A percentile compares a stretch with the other conserved stretches of the same genome.
Evolutionary conservation across 1,284 basidiomycete species (phyloP).

Genomic region (Irpex rosettiformis): DNA sequence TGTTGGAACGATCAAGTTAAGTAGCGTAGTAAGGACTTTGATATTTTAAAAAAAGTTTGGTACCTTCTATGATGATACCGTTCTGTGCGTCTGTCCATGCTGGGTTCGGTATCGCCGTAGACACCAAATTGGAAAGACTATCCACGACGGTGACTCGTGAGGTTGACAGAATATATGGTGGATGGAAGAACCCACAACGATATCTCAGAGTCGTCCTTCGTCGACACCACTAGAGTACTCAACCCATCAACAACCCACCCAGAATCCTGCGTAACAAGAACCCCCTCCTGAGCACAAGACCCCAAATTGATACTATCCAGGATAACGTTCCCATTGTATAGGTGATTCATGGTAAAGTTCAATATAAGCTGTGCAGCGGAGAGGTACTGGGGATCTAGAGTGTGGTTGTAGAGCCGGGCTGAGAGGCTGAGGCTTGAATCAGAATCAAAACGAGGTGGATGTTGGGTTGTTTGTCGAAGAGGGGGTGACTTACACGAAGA

Average conservation of each 20-base stretch:
- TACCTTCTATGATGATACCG: conserved; percentile 6
- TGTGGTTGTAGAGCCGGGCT: neutral
- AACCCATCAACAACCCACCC: neutral
- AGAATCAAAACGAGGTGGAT: no score
- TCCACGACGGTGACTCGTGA: neutral
- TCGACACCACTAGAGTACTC: neutral
- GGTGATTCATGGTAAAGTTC: neutral
- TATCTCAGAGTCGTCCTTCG: neutral
- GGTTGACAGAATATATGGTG: neutral
- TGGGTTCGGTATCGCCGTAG: neutral
- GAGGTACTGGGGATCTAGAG: neutral
- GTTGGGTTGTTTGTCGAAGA: no score
- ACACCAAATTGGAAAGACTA: neutral
- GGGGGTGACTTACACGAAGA: neutral
- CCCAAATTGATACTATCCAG: neutral
- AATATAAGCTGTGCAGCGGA: neutral
- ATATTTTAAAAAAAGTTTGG: neutral
- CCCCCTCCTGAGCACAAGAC: neutral
- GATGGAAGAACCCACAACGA: neutral
- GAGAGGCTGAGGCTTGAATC: no score
- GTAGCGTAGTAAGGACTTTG: neutral
- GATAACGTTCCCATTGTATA: neutral
- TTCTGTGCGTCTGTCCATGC: neutral
- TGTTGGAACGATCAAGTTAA: neutral
- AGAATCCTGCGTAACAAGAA: neutral